A percentile compares a stretch with the other conserved stretches of the same genome.
Conservation (phyloP, 768 basidiomycete species). For the Mycena chlorophos region DNA sequence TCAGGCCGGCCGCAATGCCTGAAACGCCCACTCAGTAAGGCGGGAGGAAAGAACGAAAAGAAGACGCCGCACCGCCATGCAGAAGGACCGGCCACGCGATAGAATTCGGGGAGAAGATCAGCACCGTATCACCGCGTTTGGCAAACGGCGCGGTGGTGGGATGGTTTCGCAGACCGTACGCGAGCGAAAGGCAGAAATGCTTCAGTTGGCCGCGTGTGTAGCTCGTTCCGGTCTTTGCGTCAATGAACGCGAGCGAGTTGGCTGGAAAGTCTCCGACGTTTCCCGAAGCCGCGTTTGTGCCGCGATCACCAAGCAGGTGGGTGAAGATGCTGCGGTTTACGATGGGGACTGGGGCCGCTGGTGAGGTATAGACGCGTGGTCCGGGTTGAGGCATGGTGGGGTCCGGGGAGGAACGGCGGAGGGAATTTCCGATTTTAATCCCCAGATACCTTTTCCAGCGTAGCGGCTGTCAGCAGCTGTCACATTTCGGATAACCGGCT, state of each 20-base stretch:
- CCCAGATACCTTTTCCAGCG: too few species aligned
- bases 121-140: constrained; percentile 44
- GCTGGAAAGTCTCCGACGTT: constrained; percentile 21
- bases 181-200: constrained; percentile 21
- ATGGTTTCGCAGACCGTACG: constrained; percentile 25
- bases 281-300: too few species aligned
- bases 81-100: constrained; percentile 53
- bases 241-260: constrained; percentile 21
- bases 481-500: too few species aligned
- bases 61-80: constrained; percentile 26
- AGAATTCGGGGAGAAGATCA: constrained; percentile 57
- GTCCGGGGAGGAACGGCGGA: not conserved
- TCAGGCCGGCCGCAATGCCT: constrained; percentile 51
- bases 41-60: not conserved
- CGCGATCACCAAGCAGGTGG: constrained; percentile 19
- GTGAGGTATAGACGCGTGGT: constrained; percentile 26
- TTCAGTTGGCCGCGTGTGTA: constrained; percentile 25
- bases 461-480: too few species aligned
- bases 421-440: not conserved
- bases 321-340: constrained; percentile 27
- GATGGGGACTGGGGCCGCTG: constrained; percentile 21
- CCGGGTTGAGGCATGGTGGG: constrained; percentile 9
- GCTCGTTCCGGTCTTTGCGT: constrained; percentile 21
- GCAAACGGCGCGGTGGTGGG: constrained; percentile 24
- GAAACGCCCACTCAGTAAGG: constrained; percentile 9